Conservation (phyloP, 192 early-diverging fungal species). For the Funneliformis geosporum region DNA sequence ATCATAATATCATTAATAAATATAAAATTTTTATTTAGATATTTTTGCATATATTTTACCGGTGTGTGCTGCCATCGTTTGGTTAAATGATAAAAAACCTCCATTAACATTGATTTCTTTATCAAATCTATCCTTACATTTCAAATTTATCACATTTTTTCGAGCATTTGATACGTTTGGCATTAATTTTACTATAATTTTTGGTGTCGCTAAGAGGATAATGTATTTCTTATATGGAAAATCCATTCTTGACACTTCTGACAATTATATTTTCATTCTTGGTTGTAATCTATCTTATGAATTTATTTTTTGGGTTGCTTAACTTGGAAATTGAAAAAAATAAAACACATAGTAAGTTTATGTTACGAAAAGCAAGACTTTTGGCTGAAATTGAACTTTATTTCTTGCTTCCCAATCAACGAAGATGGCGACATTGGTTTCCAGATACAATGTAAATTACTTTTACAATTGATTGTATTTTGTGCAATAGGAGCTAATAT, state of each 20-base stretch:
- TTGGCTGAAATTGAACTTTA: background rate
- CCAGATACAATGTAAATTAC: background rate
- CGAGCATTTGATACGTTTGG: background rate
- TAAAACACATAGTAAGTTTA: background rate
- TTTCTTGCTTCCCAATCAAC: background rate
- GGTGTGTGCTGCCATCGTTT: no score
- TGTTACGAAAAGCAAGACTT: background rate
- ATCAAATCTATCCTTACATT: no score
- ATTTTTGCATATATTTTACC: no score
- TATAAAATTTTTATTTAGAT: no score
- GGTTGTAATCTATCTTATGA: background rate
- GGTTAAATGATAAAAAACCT: no score
- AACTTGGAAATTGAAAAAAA: background rate
- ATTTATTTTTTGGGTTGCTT: conserved; percentile 1
- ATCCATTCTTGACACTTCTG: background rate
- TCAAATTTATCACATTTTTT: background rate
- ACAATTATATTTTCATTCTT: background rate
- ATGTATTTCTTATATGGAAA: background rate
- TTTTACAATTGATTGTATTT: background rate
- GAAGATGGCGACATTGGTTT: background rate
- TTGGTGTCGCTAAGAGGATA: no score
- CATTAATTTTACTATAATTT: background rate
- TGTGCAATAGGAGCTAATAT: no score
- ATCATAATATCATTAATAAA: no score
- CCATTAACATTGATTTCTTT: no score